These are phyloP conservation scores for Pleomassaria siparia DNA, from an alignment of 2,329 filamentous ascomycete genomes.

Conservation along the genomic window DNA sequence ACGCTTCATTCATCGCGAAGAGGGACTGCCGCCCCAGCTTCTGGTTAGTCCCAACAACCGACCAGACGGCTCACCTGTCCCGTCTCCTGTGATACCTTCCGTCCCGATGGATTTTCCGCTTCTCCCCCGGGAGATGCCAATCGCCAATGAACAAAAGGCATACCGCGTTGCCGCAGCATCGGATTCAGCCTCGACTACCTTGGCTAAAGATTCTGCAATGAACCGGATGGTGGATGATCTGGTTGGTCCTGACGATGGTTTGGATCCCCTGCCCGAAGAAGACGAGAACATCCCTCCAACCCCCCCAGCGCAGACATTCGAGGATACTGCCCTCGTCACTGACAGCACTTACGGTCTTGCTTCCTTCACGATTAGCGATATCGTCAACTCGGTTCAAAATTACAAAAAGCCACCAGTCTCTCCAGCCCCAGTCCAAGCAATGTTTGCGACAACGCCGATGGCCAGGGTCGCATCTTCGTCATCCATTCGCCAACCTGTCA, in stretches of 20 bases:
- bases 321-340: constrained; percentile 40
- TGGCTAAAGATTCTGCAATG: constrained; percentile 52
- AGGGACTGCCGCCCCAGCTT: constrained; percentile 53
- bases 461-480: constrained; percentile 37
- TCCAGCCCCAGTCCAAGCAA: constrained; percentile 24
- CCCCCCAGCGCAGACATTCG: constrained; percentile 49
- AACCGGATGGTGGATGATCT: constrained; percentile 61
- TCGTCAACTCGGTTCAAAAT: constrained; percentile 41
- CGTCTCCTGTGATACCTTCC: constrained; percentile 17
- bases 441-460: constrained; percentile 36
- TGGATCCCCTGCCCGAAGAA: constrained; percentile 45
- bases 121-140: constrained; percentile 26
- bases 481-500: constrained; percentile 36
- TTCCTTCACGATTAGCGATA: constrained; percentile 37
- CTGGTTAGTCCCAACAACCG: constrained; percentile 48
- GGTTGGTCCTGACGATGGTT: constrained; percentile 47
- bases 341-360: constrained; percentile 32
- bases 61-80: constrained; percentile 44
- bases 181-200: constrained; percentile 51
- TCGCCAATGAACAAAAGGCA: constrained; percentile 40
- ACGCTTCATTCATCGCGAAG: constrained; percentile 57
- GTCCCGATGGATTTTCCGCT: constrained; percentile 43
- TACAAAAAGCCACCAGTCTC: constrained; percentile 32
- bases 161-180: constrained; percentile 42
- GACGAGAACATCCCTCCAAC: constrained; percentile 49